These are phyloP conservation scores for Podosphaera aphanis DNA, from an alignment of 2,329 filamentous ascomycete genomes.

Conservation along the genomic window DNA sequence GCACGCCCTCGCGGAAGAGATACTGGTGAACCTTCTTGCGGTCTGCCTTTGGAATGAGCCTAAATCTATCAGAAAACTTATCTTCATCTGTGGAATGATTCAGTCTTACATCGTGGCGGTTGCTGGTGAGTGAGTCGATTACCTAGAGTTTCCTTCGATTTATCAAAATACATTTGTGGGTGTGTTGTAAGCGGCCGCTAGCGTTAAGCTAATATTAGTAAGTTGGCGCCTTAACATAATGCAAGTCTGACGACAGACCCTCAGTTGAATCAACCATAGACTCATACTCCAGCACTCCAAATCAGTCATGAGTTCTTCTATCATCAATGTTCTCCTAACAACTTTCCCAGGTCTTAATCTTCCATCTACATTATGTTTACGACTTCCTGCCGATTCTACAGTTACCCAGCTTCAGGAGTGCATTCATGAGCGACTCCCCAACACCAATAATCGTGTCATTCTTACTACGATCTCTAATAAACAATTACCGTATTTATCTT, in stretches of 20 bases:
- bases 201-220: neutral
- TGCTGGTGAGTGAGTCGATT: conserved; percentile 8
- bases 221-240: too few species aligned
- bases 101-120: conserved; percentile 23
- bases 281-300: neutral
- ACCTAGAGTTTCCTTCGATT: neutral
- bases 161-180: conserved; percentile 2
- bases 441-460: conserved; percentile 36
- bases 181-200: conserved; percentile 1
- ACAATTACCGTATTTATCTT: conserved; percentile 32
- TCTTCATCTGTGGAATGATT: neutral
- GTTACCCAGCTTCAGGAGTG: conserved; percentile 41
- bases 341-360: conserved; percentile 65
- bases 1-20: conserved; percentile 82
- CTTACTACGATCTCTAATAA: conserved; percentile 66
- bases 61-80: conserved; percentile 19
- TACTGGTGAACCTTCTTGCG: conserved; percentile 99
- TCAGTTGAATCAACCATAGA: too few species aligned
- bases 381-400: conserved; percentile 39
- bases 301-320: conserved; percentile 28
- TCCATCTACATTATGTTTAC: conserved; percentile 61
- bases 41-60: conserved; percentile 99
- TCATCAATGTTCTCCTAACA: conserved; percentile 62
- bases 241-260: too few species aligned
- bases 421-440: conserved; percentile 38